Evolutionary conservation across 2,329 filamentous ascomycete genomes (phyloP).

Genomic region (Pseudogymnoascus pannorum): DNA sequence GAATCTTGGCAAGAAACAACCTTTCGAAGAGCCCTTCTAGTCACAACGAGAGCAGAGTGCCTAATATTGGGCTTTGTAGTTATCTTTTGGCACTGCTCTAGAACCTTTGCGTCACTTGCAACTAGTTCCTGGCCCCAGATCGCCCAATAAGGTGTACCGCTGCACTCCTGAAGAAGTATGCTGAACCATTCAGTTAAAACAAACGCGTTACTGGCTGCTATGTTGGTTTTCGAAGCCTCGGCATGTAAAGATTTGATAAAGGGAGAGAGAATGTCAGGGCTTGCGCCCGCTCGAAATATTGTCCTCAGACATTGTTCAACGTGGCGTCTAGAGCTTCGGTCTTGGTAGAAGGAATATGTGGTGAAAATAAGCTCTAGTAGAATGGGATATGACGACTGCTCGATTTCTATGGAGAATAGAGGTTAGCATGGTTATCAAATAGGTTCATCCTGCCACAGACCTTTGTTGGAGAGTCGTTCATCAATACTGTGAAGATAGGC

Average conservation of each 20-base stretch:
- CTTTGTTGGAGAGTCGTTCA: slow-evolving; percentile 47
- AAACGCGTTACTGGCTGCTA: slow-evolving; percentile 76
- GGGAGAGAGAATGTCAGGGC: slow-evolving; percentile 51
- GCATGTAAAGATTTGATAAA: slow-evolving; percentile 61
- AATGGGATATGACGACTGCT: slow-evolving; percentile 36
- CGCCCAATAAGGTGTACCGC: slow-evolving; percentile 54
- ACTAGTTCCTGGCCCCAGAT: slow-evolving; percentile 59
- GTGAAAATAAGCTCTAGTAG: slow-evolving; percentile 71
- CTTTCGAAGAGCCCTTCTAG: slow-evolving; percentile 71
- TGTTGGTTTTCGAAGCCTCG: slow-evolving; percentile 68
- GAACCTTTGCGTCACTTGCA: slow-evolving; percentile 59
- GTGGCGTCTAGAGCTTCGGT: slow-evolving; percentile 74
- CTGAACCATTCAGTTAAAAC: slow-evolving; percentile 88
- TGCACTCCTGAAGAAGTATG: slow-evolving; percentile 65
- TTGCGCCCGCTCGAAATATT: slow-evolving; percentile 51
- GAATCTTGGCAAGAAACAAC: slow-evolving; percentile 50
- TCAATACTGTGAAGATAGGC: slow-evolving; percentile 48
- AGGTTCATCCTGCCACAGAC: slow-evolving; percentile 33
- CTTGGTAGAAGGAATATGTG: slow-evolving; percentile 81
- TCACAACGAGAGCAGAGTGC: slow-evolving; percentile 67
- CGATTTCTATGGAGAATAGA: slow-evolving; percentile 28
- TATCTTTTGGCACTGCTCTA: slow-evolving; percentile 72
- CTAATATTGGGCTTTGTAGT: slow-evolving; percentile 56
- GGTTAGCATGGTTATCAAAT: slow-evolving; percentile 15
- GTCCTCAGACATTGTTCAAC: slow-evolving; percentile 72